Base-by-base conservation (phyloP, 257 asterid genomes). In the Asclepias syriaca region DNA sequence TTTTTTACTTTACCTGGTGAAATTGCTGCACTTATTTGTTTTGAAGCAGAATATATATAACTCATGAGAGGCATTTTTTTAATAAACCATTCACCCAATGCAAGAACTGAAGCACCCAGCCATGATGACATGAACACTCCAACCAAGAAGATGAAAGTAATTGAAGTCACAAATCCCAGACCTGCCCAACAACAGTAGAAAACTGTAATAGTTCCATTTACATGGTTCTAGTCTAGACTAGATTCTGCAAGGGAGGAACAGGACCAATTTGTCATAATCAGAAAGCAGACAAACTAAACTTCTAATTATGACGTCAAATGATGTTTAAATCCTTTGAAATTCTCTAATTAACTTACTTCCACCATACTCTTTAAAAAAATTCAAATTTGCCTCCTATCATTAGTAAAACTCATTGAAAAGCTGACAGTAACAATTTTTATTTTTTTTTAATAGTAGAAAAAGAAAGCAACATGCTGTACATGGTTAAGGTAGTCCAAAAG, bases 91-190 rank as follows among this genome's bases (percentile, higher is more conserved):
- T 87, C 96, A 43, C 97, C 96, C 74, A 91, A 61, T 29, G 84
- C 74, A 7, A 91, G 89, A 71, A 91, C 84, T 13, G 96, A 89
- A 14, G 96, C 85, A 15, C 97, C 97, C 59, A 91, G 77, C 96
- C 97, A 91, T 19, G 97, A 91, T 21, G 97, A 91, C 91, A 85
- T 87, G 75, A 89, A 91, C 53, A 91, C 87, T 72, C 97, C 96
- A 68, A 91, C 89, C 68, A 91, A 81, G 83, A 89, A 89, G 68
- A 91, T 89, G 88, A 91, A 85, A n/a, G 85, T 79, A 51, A 91
- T 74, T 50, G 95, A 91, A 66, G 96, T 91, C 56, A 82, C 75
- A 55, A 89, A 91, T 64, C 96, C 97, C 39, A 91, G 89, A 69
- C 97, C 96, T 91, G 86, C 56, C 63, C 32, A 69, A 50, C 27